Percentiles rank a stretch among this genome's conserved stretches.
Conservation (phyloP, 2,329 filamentous ascomycete species). For the Fusarium anthophilum region DNA sequence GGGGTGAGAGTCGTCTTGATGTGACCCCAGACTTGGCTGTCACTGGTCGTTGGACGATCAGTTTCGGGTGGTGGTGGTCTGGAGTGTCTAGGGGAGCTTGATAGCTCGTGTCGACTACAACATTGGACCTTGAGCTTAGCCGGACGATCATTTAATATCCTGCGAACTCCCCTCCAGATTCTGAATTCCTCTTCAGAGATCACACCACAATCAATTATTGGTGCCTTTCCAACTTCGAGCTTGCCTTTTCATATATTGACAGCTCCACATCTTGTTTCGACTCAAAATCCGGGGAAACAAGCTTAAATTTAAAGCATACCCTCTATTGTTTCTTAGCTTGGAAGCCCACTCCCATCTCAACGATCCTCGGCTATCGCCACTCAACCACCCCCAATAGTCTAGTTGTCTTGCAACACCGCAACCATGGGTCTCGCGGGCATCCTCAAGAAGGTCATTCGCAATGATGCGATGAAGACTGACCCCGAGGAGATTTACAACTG, state of each 20-base stretch:
- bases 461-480: slow-evolving; percentile 76
- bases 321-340: slow-evolving; percentile 1
- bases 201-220: slow-evolving; percentile 19
- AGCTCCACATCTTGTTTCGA: slow-evolving; percentile 14
- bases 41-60: slow-evolving; percentile 21
- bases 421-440: slow-evolving; percentile 55
- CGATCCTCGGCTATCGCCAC: slow-evolving; percentile 7
- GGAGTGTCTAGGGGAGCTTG: slow-evolving; percentile 12
- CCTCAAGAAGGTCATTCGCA: slow-evolving; percentile 68
- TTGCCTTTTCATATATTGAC: neutral
- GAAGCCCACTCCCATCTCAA: neutral
- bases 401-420: slow-evolving; percentile 6
- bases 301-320: slow-evolving; percentile 31
- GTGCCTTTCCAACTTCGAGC: slow-evolving; percentile 12
- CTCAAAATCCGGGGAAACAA: slow-evolving; percentile 27
- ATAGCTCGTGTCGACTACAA: slow-evolving; percentile 1
- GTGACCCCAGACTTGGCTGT: slow-evolving; percentile 26
- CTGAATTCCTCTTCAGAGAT: slow-evolving; percentile 11
- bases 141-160: slow-evolving; percentile 39
- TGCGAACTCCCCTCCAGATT: slow-evolving; percentile 29
- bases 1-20: slow-evolving; percentile 33
- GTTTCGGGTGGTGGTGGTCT: slow-evolving; percentile 28
- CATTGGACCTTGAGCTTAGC: slow-evolving; percentile 12
- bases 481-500: slow-evolving; percentile 76
- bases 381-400: neutral